These are phyloP conservation scores for Lactifluus echinatus DNA, from an alignment of 768 basidiomycete genomes.

Conservation along the genomic window DNA sequence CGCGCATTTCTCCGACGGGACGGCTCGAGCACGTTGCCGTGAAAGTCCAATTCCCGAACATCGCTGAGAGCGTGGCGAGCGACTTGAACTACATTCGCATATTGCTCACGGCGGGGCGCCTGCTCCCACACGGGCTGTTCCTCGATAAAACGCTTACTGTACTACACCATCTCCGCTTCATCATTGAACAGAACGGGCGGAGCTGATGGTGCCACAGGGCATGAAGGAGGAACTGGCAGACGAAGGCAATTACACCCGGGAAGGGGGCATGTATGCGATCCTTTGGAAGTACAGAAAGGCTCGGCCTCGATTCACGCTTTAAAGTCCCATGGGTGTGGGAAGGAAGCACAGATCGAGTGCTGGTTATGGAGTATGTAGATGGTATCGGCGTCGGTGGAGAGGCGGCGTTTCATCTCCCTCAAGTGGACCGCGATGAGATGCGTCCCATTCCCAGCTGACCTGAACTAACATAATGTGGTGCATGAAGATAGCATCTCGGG, in stretches of 20 bases:
- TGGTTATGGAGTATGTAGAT: constrained; percentile 82
- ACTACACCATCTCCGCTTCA: neutral
- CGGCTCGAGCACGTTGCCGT: constrained; percentile 55
- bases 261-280: constrained; percentile 60
- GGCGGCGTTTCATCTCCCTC: constrained; percentile 43
- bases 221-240: constrained; percentile 86
- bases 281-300: constrained; percentile 44
- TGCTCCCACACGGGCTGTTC: constrained; percentile 85
- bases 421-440: constrained; percentile 68
- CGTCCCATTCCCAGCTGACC: constrained; percentile 8
- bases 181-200: neutral
- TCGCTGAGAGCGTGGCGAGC: constrained; percentile 75
- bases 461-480: neutral
- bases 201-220: constrained; percentile 40
- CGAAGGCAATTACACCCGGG: constrained; percentile 85
- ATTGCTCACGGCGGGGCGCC: constrained; percentile 66
- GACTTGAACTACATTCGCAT: constrained; percentile 82
- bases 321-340: constrained; percentile 84
- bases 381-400: constrained; percentile 76
- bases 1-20: constrained; percentile 45
- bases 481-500: constrained; percentile 67
- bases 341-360: constrained; percentile 68
- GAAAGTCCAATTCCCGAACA: constrained; percentile 94
- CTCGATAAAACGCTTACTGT: constrained; percentile 80
- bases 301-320: constrained; percentile 59